Conservation (phyloP, 805 yeast genomes). For the Saturnispora dispora region DNA sequence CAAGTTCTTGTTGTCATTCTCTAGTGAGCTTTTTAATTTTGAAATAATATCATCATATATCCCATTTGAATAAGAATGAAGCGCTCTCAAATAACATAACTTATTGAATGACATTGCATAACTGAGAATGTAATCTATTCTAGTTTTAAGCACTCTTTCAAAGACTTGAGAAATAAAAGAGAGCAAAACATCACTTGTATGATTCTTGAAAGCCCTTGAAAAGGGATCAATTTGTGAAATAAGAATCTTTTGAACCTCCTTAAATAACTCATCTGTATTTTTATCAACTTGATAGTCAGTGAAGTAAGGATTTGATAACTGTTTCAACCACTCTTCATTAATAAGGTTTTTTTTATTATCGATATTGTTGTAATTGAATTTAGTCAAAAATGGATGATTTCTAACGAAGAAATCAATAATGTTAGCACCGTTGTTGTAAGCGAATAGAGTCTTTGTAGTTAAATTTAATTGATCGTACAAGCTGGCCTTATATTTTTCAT, state of each 20-base stretch:
- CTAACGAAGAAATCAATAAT: conserved; percentile 76
- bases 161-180: conserved; percentile 67
- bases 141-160: conserved; percentile 57
- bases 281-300: conserved; percentile 42
- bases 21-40: conserved; percentile 54
- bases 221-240: conserved; percentile 68
- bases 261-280: conserved; percentile 42
- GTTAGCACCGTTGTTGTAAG: conserved; percentile 76
- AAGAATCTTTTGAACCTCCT: conserved; percentile 49
- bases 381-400: conserved; percentile 59
- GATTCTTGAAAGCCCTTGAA: conserved; percentile 51
- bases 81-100: conserved; percentile 65
- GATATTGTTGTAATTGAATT: conserved; percentile 15
- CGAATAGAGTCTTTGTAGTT: conserved; percentile 62
- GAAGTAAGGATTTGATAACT: conserved; percentile 49
- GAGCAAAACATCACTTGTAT: conserved; percentile 55
- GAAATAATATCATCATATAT: conserved; percentile 48
- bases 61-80: conserved; percentile 56
- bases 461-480: conserved; percentile 67
- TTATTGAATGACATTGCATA: conserved; percentile 55
- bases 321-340: conserved; percentile 40
- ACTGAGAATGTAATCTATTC: conserved; percentile 48
- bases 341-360: conserved; percentile 13
- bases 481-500: conserved; percentile 60
- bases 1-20: conserved; percentile 37